These are phyloP conservation scores for Russula emetica DNA, from an alignment of 768 basidiomycete genomes.

Conservation along the genomic window DNA sequence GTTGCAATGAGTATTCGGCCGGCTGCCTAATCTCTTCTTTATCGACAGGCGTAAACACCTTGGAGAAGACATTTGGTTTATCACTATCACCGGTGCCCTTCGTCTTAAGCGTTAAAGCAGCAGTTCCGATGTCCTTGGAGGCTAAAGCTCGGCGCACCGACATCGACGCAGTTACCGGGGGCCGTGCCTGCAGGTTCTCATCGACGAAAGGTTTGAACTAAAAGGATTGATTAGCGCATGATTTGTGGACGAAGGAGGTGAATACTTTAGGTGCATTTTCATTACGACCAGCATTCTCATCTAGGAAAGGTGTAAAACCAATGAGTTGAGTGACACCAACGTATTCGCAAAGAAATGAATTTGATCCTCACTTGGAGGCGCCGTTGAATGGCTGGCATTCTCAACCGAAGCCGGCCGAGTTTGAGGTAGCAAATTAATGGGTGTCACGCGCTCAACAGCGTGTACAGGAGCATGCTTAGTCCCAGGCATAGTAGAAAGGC, in stretches of 20 bases:
- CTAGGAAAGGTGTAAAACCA: slow-evolving; percentile 66
- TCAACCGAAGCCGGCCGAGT: slow-evolving; percentile 30
- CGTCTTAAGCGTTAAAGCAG: slow-evolving; percentile 24
- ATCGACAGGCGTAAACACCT: slow-evolving; percentile 55
- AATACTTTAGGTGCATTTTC: slow-evolving; percentile 37
- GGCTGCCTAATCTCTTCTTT: slow-evolving; percentile 18
- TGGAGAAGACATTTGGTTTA: slow-evolving; percentile 47
- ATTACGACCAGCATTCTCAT: slow-evolving; percentile 49
- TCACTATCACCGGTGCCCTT: slow-evolving; percentile 28
- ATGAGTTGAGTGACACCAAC: neutral
- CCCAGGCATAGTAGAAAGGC: slow-evolving; percentile 45
- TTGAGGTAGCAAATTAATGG: slow-evolving; percentile 28
- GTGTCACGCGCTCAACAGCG: slow-evolving; percentile 56
- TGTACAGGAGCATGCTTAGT: slow-evolving; percentile 71
- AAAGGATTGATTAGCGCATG: neutral
- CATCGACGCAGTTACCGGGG: slow-evolving; percentile 37
- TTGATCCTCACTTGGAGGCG: slow-evolving; percentile 38
- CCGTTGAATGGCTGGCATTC: slow-evolving; percentile 31
- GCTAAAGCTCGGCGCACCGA: slow-evolving; percentile 44
- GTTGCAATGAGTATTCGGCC: slow-evolving; percentile 1
- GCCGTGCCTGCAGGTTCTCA: slow-evolving; percentile 43
- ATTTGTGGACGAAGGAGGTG: neutral
- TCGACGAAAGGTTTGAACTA: slow-evolving; percentile 71
- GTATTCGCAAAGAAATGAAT: neutral
- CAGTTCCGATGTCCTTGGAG: slow-evolving; percentile 45